Percentiles rank a stretch among this genome's conserved stretches.
Evolutionary conservation across 352 stramenopile genomes (phyloP).

Genomic region (Globisporangium lucens): DNA sequence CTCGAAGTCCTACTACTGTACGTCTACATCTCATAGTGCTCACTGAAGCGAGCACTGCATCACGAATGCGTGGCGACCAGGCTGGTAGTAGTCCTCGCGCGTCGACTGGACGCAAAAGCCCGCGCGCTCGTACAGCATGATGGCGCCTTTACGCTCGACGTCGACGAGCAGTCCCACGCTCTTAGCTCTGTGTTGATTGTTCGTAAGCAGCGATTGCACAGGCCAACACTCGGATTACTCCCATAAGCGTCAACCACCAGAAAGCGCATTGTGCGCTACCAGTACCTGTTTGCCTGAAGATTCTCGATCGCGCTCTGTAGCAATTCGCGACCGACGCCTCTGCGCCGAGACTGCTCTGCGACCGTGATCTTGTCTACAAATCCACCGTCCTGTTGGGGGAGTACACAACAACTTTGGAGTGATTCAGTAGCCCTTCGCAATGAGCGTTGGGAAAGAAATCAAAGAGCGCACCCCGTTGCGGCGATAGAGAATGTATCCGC

Average conservation of each 20-base stretch:
- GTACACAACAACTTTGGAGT: background rate
- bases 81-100: conserved; percentile 41
- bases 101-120: conserved; percentile 27
- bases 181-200: conserved; percentile 7
- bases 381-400: conserved; percentile 23
- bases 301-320: conserved; percentile 30
- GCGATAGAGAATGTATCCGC: conserved; percentile 46
- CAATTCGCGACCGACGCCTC: conserved; percentile 30
- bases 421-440: no score
- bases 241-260: background rate
- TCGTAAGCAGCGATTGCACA: background rate
- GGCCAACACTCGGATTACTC: background rate
- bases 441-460: no score
- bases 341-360: conserved; percentile 25
- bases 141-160: conserved; percentile 28
- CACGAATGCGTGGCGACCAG: conserved; percentile 35
- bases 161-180: conserved; percentile 29
- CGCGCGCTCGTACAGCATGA: conserved; percentile 39
- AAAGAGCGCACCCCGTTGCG: conserved; percentile 30
- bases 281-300: conserved; percentile 29
- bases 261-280: background rate
- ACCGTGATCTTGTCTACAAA: conserved; percentile 51
- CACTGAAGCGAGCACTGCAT: conserved; percentile 23
- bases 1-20: background rate
- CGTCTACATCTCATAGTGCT: background rate